phyloP scores from a whole-genome alignment of 2,329 filamentous ascomycete species.

The Exophiala sp. region DNA sequence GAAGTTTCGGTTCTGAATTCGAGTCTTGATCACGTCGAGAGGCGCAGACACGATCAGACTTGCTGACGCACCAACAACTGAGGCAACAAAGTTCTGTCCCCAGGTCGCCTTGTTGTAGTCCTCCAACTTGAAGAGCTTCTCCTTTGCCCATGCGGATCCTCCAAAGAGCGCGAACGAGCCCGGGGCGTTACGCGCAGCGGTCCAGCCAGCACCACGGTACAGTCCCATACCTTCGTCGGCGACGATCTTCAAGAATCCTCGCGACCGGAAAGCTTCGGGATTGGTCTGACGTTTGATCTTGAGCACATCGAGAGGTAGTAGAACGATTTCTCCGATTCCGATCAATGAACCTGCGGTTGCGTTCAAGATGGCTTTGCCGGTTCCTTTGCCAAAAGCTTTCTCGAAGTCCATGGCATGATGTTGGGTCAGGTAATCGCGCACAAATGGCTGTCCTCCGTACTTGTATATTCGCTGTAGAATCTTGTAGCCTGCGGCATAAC shows the following conservation, averaged over 20 bases:
- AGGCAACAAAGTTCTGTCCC: conserved; percentile 96
- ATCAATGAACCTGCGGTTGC: conserved; percentile 93
- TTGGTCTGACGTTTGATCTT: conserved; percentile 99
- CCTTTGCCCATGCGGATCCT: conserved; percentile 94
- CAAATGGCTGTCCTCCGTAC: conserved; percentile 95
- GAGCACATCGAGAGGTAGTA: conserved; percentile 90
- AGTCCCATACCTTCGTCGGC: conserved; percentile 91
- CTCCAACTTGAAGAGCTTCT: conserved; percentile 82
- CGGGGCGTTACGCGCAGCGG: conserved; percentile 91
- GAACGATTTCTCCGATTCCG: conserved; percentile 93
- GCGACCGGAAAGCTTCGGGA: conserved; percentile 93
- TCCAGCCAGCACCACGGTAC: conserved; percentile 97
- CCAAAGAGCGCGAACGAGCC: conserved; percentile 97
- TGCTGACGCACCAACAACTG: conserved; percentile 88
- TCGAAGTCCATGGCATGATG: conserved; percentile 85
- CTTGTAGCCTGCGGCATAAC: conserved; percentile 98
- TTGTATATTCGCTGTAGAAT: conserved; percentile 97
- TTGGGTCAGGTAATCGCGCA: conserved; percentile 77
- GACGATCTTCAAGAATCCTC: conserved; percentile 85
- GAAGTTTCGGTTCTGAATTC: conserved; percentile 98
- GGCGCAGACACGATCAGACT: conserved; percentile 96
- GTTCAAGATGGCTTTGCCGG: conserved; percentile 96
- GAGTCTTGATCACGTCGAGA: conserved; percentile 95
- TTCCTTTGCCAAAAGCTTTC: conserved; percentile 87
- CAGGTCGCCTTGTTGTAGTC: conserved; percentile 96